Percentiles rank a stretch among this genome's conserved stretches.
Evolutionary conservation across 1,284 basidiomycete species (phyloP).

Genomic region (Neolentinus lepideus): DNA sequence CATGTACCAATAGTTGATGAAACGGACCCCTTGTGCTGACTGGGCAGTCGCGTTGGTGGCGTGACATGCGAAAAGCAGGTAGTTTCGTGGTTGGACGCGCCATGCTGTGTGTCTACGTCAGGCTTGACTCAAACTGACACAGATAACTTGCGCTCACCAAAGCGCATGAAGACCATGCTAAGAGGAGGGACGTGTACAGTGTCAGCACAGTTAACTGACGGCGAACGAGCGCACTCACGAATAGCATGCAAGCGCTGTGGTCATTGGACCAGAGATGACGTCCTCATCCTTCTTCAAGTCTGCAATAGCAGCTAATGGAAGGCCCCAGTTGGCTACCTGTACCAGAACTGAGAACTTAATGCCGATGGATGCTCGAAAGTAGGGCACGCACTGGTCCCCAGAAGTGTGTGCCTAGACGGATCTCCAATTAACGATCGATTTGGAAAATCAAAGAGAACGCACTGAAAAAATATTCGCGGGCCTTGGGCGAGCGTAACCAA

Average conservation of each 20-base stretch:
- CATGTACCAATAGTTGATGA: conserved; percentile 84
- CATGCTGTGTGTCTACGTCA: conserved; percentile 53
- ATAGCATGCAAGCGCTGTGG: conserved; percentile 80
- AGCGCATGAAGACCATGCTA: conserved; percentile 93
- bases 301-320: conserved; percentile 85
- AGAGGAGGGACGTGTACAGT: conserved; percentile 1
- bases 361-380: background rate
- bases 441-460: conserved; percentile 23
- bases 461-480: conserved; percentile 93
- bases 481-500: conserved; percentile 86
- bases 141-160: conserved; percentile 49
- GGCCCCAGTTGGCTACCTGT: conserved; percentile 94
- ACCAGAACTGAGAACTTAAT: conserved; percentile 7
- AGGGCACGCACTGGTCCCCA: conserved; percentile 82
- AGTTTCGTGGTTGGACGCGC: conserved; percentile 92
- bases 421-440: background rate
- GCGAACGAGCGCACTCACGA: conserved; percentile 60
- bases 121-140: background rate
- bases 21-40: conserved; percentile 74
- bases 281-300: conserved; percentile 93
- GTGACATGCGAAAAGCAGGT: conserved; percentile 91
- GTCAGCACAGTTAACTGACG: conserved; percentile 1
- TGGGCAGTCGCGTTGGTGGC: conserved; percentile 87
- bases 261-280: conserved; percentile 94
- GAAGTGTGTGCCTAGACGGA: conserved; percentile 79